Base-by-base conservation (phyloP, 306 rosid genomes). In the Dalbergia oliveri region DNA sequence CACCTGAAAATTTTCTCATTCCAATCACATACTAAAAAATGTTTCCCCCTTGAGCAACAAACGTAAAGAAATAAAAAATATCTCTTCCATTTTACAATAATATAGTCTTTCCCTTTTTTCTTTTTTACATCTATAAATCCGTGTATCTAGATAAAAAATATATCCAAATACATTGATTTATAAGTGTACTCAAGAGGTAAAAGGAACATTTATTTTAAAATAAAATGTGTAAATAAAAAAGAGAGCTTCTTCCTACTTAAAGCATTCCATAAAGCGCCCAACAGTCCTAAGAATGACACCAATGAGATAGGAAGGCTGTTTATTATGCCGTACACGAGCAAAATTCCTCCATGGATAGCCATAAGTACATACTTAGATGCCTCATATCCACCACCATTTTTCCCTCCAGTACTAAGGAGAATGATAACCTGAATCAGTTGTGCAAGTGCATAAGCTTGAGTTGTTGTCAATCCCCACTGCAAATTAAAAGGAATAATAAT, bases 381-480 rank as follows among this genome's bases (percentile, higher is more conserved):
- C 82, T 74, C 81, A 67, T 88, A 89, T 81, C 99, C 99, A 62
- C 89, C 96, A 3, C 93, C 90, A 76, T 88, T 95, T 82, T 86
- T 89, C 14, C 98, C 99, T 59, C 98, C 98, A 39, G 98, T 89
- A 81, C 96, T 87, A 44, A 95, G 99, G 79, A 95, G 94, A 87
- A 95, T 80, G 47, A 91, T 95, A 86, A 95, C 99, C 82, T 88
- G 90, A 88, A 95, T 88, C 23, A 95, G 84, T 84, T 86, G 85
- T 43, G 99, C 99, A 65, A 93, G 95, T 66, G 99, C 93, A 83
- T 76, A 95, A 81, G 91, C 98, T 47, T 93, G 78, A 84, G 98
- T 95, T 21, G 99, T 91, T 72, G 98, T 93, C 66, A 89, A 97
- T 49, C 98, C 99, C 99, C 99, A 95, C 99, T 95, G 93, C 91